Conservation (phyloP, 768 basidiomycete species). For the Panaeolus cyanescens region DNA sequence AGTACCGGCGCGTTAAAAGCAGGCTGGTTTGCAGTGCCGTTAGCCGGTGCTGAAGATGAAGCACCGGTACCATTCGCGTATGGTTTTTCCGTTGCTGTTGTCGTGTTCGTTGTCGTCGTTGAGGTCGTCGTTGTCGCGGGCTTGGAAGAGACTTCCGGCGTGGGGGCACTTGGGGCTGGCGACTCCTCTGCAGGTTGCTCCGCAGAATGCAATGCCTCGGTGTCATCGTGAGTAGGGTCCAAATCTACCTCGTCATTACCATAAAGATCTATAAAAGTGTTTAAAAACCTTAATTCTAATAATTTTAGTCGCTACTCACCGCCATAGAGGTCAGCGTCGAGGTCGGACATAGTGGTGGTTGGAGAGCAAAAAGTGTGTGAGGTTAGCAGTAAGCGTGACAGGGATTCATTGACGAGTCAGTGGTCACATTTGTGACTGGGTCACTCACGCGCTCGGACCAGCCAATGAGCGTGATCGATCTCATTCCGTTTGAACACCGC, state of each 20-base stretch:
- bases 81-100: constrained; percentile 14
- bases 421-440: constrained; percentile 15
- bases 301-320: constrained; percentile 46
- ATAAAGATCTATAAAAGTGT: constrained; percentile 59
- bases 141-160: constrained; percentile 14
- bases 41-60: constrained; percentile 18
- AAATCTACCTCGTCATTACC: constrained; percentile 69
- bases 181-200: constrained; percentile 17
- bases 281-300: not conserved
- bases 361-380: constrained; percentile 3
- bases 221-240: constrained; percentile 37
- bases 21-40: constrained; percentile 25
- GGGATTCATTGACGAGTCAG: constrained; percentile 9
- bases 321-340: constrained; percentile 89
- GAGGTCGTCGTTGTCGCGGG: constrained; percentile 5
- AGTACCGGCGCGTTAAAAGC: constrained; percentile 42
- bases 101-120: constrained; percentile 6
- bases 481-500: constrained; percentile 4
- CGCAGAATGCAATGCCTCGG: constrained; percentile 10
- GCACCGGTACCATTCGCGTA: constrained; percentile 15
- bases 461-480: constrained; percentile 1
- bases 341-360: constrained; percentile 64
- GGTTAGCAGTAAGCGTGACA: not conserved
- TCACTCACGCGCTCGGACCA: constrained; percentile 25
- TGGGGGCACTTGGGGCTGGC: constrained; percentile 14